Conservation (phyloP, 345 rosid genomes). For the Dimocarpus longan region DNA sequence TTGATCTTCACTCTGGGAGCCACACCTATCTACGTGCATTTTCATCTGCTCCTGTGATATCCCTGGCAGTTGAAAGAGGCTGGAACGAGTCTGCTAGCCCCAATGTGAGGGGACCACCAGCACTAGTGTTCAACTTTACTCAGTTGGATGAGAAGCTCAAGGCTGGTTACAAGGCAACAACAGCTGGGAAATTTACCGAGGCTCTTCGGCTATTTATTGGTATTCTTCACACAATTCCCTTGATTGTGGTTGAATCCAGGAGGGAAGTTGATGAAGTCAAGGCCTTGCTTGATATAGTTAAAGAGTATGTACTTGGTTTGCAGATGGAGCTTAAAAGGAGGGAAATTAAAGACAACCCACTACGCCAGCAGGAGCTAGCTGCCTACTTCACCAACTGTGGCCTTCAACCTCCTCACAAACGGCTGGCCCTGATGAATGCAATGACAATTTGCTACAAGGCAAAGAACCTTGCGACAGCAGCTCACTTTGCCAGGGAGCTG, state of each 20-base stretch:
- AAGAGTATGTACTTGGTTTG: slow-evolving; percentile 86
- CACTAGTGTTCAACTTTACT: slow-evolving; percentile 70
- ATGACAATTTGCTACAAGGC: slow-evolving; percentile 82
- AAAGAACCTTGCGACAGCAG: slow-evolving; percentile 78
- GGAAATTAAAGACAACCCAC: slow-evolving; percentile 67
- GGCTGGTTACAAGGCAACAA: slow-evolving; percentile 89
- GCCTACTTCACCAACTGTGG: slow-evolving; percentile 97
- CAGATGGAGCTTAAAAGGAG: slow-evolving; percentile 86
- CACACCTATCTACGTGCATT: slow-evolving; percentile 73
- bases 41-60: slow-evolving; percentile 77
- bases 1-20: slow-evolving; percentile 79
- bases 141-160: slow-evolving; percentile 94
- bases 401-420: slow-evolving; percentile 81
- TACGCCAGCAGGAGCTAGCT: slow-evolving; percentile 93
- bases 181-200: slow-evolving; percentile 71
- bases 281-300: slow-evolving; percentile 69
- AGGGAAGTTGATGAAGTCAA: slow-evolving; percentile 98
- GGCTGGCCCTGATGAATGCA: slow-evolving; percentile 77
- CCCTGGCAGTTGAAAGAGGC: slow-evolving; percentile 84
- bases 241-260: slow-evolving; percentile 90
- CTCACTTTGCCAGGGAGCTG: slow-evolving; percentile 76
- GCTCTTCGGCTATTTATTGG: slow-evolving; percentile 73
- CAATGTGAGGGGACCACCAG: slow-evolving; percentile 84
- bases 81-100: slow-evolving; percentile 82
- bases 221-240: slow-evolving; percentile 91